Evolutionary conservation across 176 grass and related monocot genomes (phyloP).

Genomic region (Paspalum notatum): DNA sequence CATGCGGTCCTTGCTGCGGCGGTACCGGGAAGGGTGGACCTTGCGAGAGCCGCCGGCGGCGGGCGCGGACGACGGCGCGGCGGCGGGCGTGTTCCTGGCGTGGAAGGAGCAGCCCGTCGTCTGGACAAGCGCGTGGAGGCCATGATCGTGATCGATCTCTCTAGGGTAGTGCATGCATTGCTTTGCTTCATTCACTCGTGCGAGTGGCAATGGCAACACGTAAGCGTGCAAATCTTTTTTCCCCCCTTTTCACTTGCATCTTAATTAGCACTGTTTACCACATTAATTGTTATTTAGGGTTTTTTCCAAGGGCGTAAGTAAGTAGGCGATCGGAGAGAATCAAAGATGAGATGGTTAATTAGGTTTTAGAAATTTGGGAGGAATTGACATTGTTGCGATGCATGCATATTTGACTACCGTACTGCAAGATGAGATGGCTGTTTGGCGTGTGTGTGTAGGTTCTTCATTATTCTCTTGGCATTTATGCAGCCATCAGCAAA

Average conservation of each 20-base stretch:
- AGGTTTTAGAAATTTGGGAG: slow-evolving; percentile 35
- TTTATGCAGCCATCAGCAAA: slow-evolving; percentile 20
- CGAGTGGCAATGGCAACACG: not conserved
- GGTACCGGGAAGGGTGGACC: slow-evolving; percentile 84
- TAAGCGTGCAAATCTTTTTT: not conserved
- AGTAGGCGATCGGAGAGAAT: slow-evolving; percentile 3
- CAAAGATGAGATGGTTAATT: slow-evolving; percentile 9
- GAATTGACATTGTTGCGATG: slow-evolving; percentile 34
- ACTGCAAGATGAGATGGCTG: too few species aligned
- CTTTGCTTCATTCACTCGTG: not conserved
- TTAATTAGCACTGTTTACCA: slow-evolving; percentile 16
- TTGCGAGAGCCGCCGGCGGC: slow-evolving; percentile 52
- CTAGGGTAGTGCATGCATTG: slow-evolving; percentile 17
- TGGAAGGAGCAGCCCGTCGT: slow-evolving; percentile 95
- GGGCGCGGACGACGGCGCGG: slow-evolving; percentile 41
- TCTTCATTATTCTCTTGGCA: not conserved
- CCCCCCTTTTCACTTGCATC: not conserved
- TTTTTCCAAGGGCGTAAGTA: slow-evolving; percentile 29
- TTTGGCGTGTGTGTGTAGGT: not conserved
- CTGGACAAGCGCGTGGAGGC: slow-evolving; percentile 91
- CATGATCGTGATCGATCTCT: slow-evolving; percentile 45
- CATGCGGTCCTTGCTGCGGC: slow-evolving; percentile 70
- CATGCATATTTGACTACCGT: not conserved
- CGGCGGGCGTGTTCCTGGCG: slow-evolving; percentile 70
- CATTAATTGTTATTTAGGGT: not conserved